Base-by-base conservation (phyloP, 2,329 filamentous ascomycete species). In the Fusarium sp. region DNA sequence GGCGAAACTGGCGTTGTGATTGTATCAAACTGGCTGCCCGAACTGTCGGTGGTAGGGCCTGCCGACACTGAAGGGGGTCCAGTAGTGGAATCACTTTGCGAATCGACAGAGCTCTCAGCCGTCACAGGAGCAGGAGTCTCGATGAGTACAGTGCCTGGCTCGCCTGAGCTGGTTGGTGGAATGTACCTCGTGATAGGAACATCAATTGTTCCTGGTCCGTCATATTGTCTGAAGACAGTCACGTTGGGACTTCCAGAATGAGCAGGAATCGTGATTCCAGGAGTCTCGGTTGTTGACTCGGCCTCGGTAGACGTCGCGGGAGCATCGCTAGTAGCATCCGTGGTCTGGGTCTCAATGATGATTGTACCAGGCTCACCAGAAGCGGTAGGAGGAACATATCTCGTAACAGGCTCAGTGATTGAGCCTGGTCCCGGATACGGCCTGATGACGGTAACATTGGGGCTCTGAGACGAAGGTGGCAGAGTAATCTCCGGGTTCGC, bases 301-400 rank as follows among this genome's bases (percentile, higher is more conserved):
- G n/a, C 31, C 15, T 36, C 33, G 11, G 24, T 15, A 0, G 45
- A 44, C 4, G 45, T 33, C 5, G 19, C 19, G 15, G 52, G 42
- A n/a, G 21, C 22, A 9, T 43, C 24, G 22, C 13, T 22, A 3
- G 19, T n/a, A 6, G 14, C 14, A 5, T 57, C 52, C 7, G 52
- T 57, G 4, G 31, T 24, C 19, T 49, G 57, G 5, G 61, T 64
- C 31, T 64, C 61, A 7, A 64, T 64, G 3, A 64, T 28, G 5
- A 64, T n/a, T 5, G 61, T 64, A 6, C 61, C 61, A 17, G 61
- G 57, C 22, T 62, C 57, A 5, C 61, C 61, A 9, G 57, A 14
- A 5, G 39, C 51, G 6, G 57, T 51, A 7, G 61, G 57, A 21
- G 61, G 45, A 9, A 28, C n/a, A n/a, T 63, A 63, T 43, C 39